Evolutionary conservation across 1,284 basidiomycete genomes (phyloP), one percentile per base, ranked within the genome.

Genomic region (Wallemia mellicola): DNA sequence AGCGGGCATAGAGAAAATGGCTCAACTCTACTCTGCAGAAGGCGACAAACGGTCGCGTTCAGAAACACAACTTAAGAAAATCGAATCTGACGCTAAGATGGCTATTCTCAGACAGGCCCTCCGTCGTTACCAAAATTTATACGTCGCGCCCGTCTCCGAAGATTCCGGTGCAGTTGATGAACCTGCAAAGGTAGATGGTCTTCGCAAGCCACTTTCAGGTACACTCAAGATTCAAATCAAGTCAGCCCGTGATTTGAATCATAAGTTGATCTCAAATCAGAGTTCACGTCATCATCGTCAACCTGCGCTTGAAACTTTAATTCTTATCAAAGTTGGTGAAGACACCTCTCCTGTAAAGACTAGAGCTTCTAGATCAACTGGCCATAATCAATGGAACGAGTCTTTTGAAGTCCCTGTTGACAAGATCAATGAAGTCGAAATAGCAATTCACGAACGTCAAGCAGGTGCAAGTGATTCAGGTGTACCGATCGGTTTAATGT

Each of bases 1-100:
- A 75, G 79, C 82, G 67, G 94, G 94, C 57, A 95, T 96, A 66
- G 92, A 98, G 71, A 96, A 96, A 75, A 99, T 99, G 91, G 86
- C 85, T 32, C 85, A 82, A 68, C 74, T 92, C 55, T 94, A 92
- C 71, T 81, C 88, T 66, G 85, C 83, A 9, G 92, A 96, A 66
- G 91, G 91, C 58, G 92, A 98, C 73, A 91, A 92, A 75, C 84
- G 86, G 68, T 82, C 86, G 38, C 77, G 83, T 65, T 79, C 78
- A 28, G 92, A 98, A 68, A 89, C 92, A 1, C 89, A 95, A 69
- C 80, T 79, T 67, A 96, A 96, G 73, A 79, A 83, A 63, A 76
- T 92, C 28, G 92, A 98, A 71, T 88, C 83, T 68, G 87, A 95
- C 68, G 83, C 83, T 71, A 99, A 98, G 73, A 94, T 98, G 33